A percentile compares a stretch with the other conserved stretches of the same genome.
Conservation (phyloP, 352 stramenopile species). For the Pythium plurisporium region DNA sequence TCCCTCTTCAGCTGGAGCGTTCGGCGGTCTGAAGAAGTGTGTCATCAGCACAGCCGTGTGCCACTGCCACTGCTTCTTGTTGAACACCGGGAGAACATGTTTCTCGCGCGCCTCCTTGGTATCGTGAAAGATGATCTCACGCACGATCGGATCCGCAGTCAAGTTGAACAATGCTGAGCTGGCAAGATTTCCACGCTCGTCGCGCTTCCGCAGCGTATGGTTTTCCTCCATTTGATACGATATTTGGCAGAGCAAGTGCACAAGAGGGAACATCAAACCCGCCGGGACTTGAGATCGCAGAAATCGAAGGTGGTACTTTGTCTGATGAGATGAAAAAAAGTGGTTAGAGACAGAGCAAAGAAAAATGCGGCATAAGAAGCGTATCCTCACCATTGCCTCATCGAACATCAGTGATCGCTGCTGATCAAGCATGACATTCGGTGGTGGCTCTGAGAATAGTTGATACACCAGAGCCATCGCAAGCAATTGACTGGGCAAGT, state of each 20-base stretch:
- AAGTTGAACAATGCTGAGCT: slow-evolving; percentile 83
- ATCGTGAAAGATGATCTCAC: slow-evolving; percentile 84
- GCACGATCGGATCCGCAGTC: slow-evolving; percentile 82
- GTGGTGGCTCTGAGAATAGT: slow-evolving; percentile 77
- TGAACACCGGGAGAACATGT: slow-evolving; percentile 76
- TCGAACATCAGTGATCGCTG: slow-evolving; percentile 84
- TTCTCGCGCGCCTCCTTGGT: slow-evolving; percentile 84
- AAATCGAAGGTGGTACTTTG: slow-evolving; percentile 82
- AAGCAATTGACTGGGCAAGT: slow-evolving; percentile 73
- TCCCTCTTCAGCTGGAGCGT: slow-evolving; percentile 63
- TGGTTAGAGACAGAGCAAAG: too few species aligned
- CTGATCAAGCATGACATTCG: slow-evolving; percentile 71
- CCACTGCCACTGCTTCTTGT: slow-evolving; percentile 82
- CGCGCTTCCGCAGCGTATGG: slow-evolving; percentile 69
- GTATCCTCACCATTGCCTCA: slow-evolving; percentile 78
- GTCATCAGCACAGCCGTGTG: slow-evolving; percentile 74
- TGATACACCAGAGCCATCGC: slow-evolving; percentile 84
- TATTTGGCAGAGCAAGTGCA: slow-evolving; percentile 83
- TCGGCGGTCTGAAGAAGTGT: slow-evolving; percentile 74
- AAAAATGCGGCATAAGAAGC: too few species aligned
- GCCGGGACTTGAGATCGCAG: slow-evolving; percentile 76
- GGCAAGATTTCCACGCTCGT: slow-evolving; percentile 74
- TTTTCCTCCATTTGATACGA: slow-evolving; percentile 88
- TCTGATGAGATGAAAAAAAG: too few species aligned
- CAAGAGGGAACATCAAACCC: slow-evolving; percentile 77